Evolutionary conservation across 495 filamentous ascomycete species (phyloP).

Genomic region (Annulohypoxylon moriforme): DNA sequence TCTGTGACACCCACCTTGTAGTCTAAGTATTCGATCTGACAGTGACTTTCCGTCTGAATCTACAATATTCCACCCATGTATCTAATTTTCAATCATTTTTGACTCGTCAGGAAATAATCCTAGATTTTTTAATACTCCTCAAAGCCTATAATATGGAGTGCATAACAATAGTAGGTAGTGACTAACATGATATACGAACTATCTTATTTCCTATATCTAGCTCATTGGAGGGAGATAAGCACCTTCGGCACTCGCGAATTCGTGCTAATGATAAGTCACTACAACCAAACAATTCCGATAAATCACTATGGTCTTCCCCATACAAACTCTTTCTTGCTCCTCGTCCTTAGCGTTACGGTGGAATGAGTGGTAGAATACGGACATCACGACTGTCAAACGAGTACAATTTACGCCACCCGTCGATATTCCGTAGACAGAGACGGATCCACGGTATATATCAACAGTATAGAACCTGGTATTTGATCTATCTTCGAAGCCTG

Average conservation of each 20-base stretch:
- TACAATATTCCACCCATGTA: neutral
- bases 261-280: too few species aligned
- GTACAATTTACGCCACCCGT: too few species aligned
- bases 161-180: neutral
- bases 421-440: too few species aligned
- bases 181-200: neutral
- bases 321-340: neutral
- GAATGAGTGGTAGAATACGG: neutral
- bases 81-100: neutral
- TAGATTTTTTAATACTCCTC: neutral
- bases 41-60: neutral
- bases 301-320: too few species aligned
- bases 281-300: too few species aligned
- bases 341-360: neutral
- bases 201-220: neutral
- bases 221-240: neutral
- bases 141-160: too few species aligned
- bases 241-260: too few species aligned
- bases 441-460: too few species aligned
- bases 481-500: too few species aligned
- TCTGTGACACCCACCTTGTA: constrained; percentile 14
- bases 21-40: neutral
- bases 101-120: neutral
- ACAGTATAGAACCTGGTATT: too few species aligned
- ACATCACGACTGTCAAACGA: too few species aligned